Conservation (phyloP, 2,329 filamentous ascomycete species). For the Arthrocladium fulminans region DNA sequence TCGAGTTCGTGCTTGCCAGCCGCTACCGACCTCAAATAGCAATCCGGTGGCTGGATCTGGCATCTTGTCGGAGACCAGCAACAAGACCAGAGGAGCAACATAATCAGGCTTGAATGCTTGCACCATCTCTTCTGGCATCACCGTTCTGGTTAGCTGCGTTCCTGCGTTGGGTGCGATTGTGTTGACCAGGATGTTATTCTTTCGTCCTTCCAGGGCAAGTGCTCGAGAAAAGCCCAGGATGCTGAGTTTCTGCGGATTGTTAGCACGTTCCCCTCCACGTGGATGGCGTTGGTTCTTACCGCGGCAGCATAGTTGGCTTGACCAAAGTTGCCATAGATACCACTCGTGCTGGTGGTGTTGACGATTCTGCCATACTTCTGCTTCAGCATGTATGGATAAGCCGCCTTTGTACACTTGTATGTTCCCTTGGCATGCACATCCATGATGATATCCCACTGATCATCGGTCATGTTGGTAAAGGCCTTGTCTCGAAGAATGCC, state of each 20-base stretch:
- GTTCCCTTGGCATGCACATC: slow-evolving; percentile 89
- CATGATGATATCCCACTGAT: slow-evolving; percentile 83
- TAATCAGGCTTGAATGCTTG: slow-evolving; percentile 99
- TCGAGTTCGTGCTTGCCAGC: slow-evolving; percentile 83
- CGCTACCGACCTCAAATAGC: slow-evolving; percentile 89
- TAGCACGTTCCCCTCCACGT: slow-evolving; percentile 9
- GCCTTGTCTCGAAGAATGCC: slow-evolving; percentile 97
- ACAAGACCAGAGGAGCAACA: slow-evolving; percentile 83
- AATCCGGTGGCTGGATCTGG: slow-evolving; percentile 75
- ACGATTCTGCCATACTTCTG: slow-evolving; percentile 96
- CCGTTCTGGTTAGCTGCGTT: slow-evolving; percentile 85
- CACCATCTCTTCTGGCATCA: slow-evolving; percentile 94
- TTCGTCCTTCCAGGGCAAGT: slow-evolving; percentile 82
- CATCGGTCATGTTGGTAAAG: slow-evolving; percentile 94
- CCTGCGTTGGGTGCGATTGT: slow-evolving; percentile 96
- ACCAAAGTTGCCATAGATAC: slow-evolving; percentile 98
- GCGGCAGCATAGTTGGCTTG: slow-evolving; percentile 95
- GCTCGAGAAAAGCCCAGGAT: slow-evolving; percentile 94
- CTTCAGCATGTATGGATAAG: slow-evolving; percentile 95
- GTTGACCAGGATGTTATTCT: slow-evolving; percentile 98
- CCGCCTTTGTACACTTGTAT: slow-evolving; percentile 94
- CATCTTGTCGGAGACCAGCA: slow-evolving; percentile 78
- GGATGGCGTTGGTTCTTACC: slow-evolving; percentile 41
- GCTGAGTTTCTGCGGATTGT: slow-evolving; percentile 59
- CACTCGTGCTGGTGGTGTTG: slow-evolving; percentile 93